Percentiles rank a stretch among this genome's conserved stretches.
These are phyloP conservation scores for Leucocoprinus sp. DNA, from an alignment of 768 basidiomycete species.

Conservation along the genomic window DNA sequence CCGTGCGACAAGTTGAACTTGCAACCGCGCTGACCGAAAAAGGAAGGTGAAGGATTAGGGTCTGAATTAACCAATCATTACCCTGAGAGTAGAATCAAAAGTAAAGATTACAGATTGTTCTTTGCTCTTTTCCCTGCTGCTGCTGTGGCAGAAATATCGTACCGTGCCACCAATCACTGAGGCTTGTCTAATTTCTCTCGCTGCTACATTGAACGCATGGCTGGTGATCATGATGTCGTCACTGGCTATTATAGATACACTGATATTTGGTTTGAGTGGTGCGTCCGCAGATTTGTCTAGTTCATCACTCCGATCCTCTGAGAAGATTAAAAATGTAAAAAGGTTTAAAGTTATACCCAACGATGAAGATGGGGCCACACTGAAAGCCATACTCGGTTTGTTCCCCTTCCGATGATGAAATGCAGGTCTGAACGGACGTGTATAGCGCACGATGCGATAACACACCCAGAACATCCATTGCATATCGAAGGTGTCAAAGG, in stretches of 20 bases:
- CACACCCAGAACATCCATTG: slow-evolving; percentile 66
- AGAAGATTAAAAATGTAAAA: slow-evolving; percentile 9
- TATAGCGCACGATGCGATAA: slow-evolving; percentile 56
- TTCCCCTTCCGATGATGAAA: not conserved
- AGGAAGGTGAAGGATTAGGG: not conserved
- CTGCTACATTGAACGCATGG: not conserved
- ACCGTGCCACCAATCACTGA: not conserved
- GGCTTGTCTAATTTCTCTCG: not conserved
- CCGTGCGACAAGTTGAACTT: not conserved
- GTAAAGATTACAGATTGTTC: too few relatives aligned
- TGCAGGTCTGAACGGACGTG: not conserved
- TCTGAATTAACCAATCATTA: too few relatives aligned
- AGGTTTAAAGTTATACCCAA: slow-evolving; percentile 56
- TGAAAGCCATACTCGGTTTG: slow-evolving; percentile 61
- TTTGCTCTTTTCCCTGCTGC: too few relatives aligned
- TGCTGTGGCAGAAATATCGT: too few relatives aligned
- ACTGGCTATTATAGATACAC: slow-evolving; percentile 80
- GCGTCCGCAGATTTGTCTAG: slow-evolving; percentile 5
- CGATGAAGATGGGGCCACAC: slow-evolving; percentile 45
- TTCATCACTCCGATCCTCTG: not conserved
- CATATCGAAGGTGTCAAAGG: slow-evolving; percentile 56
- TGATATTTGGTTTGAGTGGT: slow-evolving; percentile 83
- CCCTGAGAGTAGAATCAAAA: too few relatives aligned
- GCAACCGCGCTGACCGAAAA: slow-evolving; percentile 10
- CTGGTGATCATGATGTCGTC: slow-evolving; percentile 31